Evolutionary conservation across 495 filamentous ascomycete species (phyloP).

Genomic region (Neurospora discreta): DNA sequence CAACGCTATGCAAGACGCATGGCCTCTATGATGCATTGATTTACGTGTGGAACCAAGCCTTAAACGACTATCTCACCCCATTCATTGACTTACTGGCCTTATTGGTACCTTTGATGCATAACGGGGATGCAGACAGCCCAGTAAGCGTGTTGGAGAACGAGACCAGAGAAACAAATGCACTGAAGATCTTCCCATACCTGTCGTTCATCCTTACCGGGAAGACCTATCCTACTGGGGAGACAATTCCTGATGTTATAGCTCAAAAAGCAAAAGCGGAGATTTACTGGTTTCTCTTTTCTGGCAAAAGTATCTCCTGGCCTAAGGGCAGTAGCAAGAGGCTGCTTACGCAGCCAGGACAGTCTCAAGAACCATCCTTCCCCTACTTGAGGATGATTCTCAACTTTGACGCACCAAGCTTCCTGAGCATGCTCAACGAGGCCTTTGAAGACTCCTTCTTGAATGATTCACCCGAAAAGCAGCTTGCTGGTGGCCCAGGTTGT

Average conservation of each 20-base stretch:
- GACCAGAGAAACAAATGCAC: slow-evolving; percentile 50
- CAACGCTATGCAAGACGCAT: slow-evolving; percentile 78
- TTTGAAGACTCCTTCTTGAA: slow-evolving; percentile 95
- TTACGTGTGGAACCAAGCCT: slow-evolving; percentile 90
- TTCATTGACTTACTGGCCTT: slow-evolving; percentile 73
- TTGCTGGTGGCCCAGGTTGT: slow-evolving; percentile 37
- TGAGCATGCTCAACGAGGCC: slow-evolving; percentile 93
- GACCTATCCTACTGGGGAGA: slow-evolving; percentile 75
- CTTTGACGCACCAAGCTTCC: slow-evolving; percentile 81
- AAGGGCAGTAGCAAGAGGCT: slow-evolving; percentile 42
- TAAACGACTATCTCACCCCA: slow-evolving; percentile 83
- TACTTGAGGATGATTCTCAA: slow-evolving; percentile 75
- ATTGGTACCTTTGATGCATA: slow-evolving; percentile 47
- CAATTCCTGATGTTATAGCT: slow-evolving; percentile 56
- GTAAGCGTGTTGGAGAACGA: slow-evolving; percentile 35
- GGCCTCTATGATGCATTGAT: slow-evolving; percentile 90
- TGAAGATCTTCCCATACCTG: slow-evolving; percentile 91
- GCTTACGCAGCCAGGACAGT: slow-evolving; percentile 37
- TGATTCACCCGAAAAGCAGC: slow-evolving; percentile 47
- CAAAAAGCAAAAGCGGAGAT: slow-evolving; percentile 70
- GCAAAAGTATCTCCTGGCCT: slow-evolving; percentile 57
- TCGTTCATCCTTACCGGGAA: slow-evolving; percentile 88
- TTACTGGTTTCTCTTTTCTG: slow-evolving; percentile 89
- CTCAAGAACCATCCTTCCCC: slow-evolving; percentile 58
- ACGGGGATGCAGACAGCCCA: slow-evolving; percentile 34